Conservation (phyloP, 2,329 filamentous ascomycete genomes). For the Malbranchea cinnamomea region DNA sequence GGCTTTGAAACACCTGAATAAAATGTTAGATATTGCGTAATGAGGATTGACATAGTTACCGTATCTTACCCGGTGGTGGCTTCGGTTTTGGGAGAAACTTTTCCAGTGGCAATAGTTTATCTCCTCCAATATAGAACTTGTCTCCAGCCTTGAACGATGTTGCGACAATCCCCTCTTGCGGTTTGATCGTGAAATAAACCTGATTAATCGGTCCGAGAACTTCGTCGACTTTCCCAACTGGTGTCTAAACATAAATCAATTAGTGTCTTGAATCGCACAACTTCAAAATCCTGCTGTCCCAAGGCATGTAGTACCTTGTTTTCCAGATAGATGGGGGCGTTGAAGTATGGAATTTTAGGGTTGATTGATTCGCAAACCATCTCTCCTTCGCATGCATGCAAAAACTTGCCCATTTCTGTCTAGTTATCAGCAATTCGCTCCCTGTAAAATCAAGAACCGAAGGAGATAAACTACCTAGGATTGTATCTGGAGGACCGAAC, state of each 20-base stretch:
- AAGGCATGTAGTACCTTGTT: slow-evolving; percentile 55
- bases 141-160: slow-evolving; percentile 89
- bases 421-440: slow-evolving; percentile 17
- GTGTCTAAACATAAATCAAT: slow-evolving; percentile 38
- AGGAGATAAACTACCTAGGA: slow-evolving; percentile 35
- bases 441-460: slow-evolving; percentile 2
- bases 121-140: slow-evolving; percentile 89
- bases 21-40: slow-evolving; percentile 12
- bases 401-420: slow-evolving; percentile 78
- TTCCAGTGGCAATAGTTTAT: slow-evolving; percentile 89
- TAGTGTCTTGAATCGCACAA: slow-evolving; percentile 2
- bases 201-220: slow-evolving; percentile 95
- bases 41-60: slow-evolving; percentile 5
- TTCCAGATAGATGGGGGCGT: slow-evolving; percentile 95
- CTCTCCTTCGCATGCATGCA: slow-evolving; percentile 93
- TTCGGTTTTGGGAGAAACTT: slow-evolving; percentile 96
- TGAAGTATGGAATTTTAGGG: slow-evolving; percentile 95
- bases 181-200: slow-evolving; percentile 97
- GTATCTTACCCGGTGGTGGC: slow-evolving; percentile 36
- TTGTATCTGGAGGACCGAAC: slow-evolving; percentile 47
- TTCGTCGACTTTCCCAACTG: slow-evolving; percentile 94
- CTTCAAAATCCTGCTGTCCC: not conserved
- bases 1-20: slow-evolving; percentile 49
- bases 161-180: slow-evolving; percentile 88
- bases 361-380: slow-evolving; percentile 95